Evolutionary conservation across 2,329 filamentous ascomycete species (phyloP).

Genomic region (Calycina marina): DNA sequence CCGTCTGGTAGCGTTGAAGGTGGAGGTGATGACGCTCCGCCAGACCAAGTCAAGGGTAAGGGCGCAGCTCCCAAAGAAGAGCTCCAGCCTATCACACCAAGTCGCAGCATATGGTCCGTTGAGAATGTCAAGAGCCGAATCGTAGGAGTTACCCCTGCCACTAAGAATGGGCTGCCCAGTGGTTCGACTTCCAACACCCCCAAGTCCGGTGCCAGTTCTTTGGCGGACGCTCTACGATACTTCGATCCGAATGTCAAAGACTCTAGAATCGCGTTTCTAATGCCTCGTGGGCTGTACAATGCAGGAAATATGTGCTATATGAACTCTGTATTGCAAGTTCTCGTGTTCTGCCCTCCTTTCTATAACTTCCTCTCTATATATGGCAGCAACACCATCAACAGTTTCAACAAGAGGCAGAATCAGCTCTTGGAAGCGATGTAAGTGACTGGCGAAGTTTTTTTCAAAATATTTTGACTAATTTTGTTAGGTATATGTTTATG

Average conservation of each 20-base stretch:
- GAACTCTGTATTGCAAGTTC: conserved; percentile 96
- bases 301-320: conserved; percentile 99
- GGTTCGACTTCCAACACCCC: too few relatives aligned
- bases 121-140: too few relatives aligned
- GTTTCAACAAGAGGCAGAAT: conserved; percentile 86
- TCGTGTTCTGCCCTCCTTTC: conserved; percentile 87
- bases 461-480: conserved; percentile 7
- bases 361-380: conserved; percentile 86
- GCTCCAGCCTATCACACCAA: too few relatives aligned
- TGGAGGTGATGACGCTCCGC: too few relatives aligned
- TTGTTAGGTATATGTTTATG: conserved; percentile 78
- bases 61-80: too few relatives aligned
- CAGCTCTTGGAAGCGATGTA: conserved; percentile 88
- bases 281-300: conserved; percentile 87
- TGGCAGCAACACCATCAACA: conserved; percentile 69
- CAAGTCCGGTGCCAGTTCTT: too few relatives aligned
- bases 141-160: too few relatives aligned
- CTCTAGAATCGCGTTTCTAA: conserved; percentile 62
- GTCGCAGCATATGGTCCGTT: too few relatives aligned
- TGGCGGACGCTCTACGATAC: conserved; percentile 62
- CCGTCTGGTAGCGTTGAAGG: too few relatives aligned
- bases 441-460: conserved; percentile 25
- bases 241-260: conserved; percentile 47
- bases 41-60: too few relatives aligned
- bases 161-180: too few relatives aligned